phyloP scores from a whole-genome alignment of 345 rosid genomes.

The Boechera retrofracta region DNA sequence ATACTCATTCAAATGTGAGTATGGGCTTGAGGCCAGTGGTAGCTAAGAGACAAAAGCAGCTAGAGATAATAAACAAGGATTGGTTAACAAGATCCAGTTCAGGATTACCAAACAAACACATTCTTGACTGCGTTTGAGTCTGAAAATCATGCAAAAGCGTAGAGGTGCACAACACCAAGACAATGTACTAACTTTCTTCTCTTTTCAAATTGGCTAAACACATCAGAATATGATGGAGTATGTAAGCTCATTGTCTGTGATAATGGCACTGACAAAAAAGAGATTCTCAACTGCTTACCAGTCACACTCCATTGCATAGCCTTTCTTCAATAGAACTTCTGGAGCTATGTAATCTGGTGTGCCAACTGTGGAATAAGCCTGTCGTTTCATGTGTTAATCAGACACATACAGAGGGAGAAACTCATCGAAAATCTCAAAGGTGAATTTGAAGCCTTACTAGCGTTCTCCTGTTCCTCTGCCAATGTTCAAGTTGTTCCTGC shows the following conservation, averaged over 20 bases:
- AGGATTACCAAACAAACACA: not conserved
- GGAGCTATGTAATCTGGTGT: slow-evolving; percentile 99
- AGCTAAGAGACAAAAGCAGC: not conserved
- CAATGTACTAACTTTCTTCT: slow-evolving; percentile 12
- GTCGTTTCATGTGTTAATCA: slow-evolving; percentile 40
- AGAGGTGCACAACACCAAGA: not conserved
- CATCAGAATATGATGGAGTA: slow-evolving; percentile 2
- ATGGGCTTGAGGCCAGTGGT: not conserved
- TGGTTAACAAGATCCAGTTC: not conserved
- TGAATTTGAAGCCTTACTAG: slow-evolving; percentile 50
- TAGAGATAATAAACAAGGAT: not conserved
- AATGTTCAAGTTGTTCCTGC: slow-evolving; percentile 65
- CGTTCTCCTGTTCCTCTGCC: slow-evolving; percentile 72
- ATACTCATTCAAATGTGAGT: not conserved
- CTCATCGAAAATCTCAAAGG: slow-evolving; percentile 2
- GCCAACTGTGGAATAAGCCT: slow-evolving; percentile 99
- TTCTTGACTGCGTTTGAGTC: not conserved
- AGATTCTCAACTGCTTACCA: slow-evolving; percentile 56
- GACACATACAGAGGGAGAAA: not conserved
- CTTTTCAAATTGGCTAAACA: not conserved
- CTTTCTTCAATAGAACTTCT: slow-evolving; percentile 93
- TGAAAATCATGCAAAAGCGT: not conserved
- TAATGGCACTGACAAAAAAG: not conserved
- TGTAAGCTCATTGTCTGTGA: not conserved
- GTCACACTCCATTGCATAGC: slow-evolving; percentile 97